Percentiles rank a stretch among this genome's conserved stretches.
Conservation (phyloP, 2,329 filamentous ascomycete species). For the Colletotrichum cuscutae region DNA sequence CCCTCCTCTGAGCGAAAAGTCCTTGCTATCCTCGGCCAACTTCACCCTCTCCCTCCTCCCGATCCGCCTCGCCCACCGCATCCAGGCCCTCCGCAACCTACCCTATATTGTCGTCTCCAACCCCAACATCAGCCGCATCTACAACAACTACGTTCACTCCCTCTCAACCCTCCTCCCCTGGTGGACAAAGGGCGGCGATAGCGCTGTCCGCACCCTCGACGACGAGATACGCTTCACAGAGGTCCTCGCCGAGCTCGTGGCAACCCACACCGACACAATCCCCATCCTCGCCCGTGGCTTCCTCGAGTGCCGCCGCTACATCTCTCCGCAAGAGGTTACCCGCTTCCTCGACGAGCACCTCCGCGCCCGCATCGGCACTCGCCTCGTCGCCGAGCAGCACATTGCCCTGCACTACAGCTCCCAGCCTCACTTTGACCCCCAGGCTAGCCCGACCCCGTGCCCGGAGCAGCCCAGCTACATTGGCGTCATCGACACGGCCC, state of each 20-base stretch:
- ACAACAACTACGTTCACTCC: constrained; percentile 95
- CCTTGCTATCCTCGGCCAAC: constrained; percentile 90
- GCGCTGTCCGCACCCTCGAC: constrained; percentile 76
- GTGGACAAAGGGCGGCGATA: constrained; percentile 49
- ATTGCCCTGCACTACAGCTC: constrained; percentile 83
- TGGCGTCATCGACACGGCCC: constrained; percentile 91
- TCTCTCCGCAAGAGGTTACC: constrained; percentile 84
- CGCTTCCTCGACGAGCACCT: constrained; percentile 93
- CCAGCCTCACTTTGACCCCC: constrained; percentile 75
- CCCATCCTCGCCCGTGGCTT: constrained; percentile 92
- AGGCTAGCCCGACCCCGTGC: constrained; percentile 60
- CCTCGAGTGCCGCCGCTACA: constrained; percentile 91
- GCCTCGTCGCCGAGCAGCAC: constrained; percentile 95
- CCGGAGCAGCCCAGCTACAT: constrained; percentile 76
- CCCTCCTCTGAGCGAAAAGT: constrained; percentile 82
- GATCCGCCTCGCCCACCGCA: constrained; percentile 90
- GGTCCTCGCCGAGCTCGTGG: constrained; percentile 93
- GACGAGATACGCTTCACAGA: constrained; percentile 94
- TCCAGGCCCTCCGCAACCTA: constrained; percentile 90
- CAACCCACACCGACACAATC: constrained; percentile 94
- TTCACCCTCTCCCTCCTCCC: constrained; percentile 94
- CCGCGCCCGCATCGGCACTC: constrained; percentile 91
- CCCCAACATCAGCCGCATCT: constrained; percentile 91
- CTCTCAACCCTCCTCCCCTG: constrained; percentile 91
- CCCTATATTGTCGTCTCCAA: constrained; percentile 99